Evolutionary conservation across 2,329 filamentous ascomycete species (phyloP).

Genomic region (Cercospora berteroae): DNA sequence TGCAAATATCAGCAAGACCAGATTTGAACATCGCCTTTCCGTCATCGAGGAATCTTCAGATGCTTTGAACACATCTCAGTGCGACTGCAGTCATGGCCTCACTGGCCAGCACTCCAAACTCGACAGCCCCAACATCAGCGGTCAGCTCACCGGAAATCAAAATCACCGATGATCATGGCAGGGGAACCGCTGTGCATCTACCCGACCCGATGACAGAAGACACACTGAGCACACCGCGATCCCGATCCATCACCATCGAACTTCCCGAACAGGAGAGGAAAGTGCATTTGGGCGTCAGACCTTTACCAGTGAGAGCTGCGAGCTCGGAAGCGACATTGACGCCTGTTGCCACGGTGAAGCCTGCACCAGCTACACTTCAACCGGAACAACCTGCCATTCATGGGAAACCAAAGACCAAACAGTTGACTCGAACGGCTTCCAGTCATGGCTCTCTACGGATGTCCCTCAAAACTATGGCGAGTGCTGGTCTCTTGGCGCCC

Average conservation of each 20-base stretch:
- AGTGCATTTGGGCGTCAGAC: background rate
- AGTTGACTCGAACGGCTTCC: background rate
- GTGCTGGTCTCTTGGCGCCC: background rate
- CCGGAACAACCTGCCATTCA: background rate
- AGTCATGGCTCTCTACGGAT: constrained; percentile 7
- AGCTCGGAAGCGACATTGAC: constrained; percentile 6
- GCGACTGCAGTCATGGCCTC: constrained; percentile 4
- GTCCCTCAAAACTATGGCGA: constrained; percentile 7
- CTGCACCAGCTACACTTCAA: background rate
- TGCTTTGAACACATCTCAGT: background rate
- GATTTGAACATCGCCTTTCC: background rate
- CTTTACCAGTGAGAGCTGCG: background rate
- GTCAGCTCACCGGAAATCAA: constrained; percentile 11
- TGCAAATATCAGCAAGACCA: background rate
- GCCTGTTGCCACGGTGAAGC: background rate
- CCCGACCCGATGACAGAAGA: constrained; percentile 6
- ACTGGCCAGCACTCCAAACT: background rate
- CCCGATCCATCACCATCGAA: constrained; percentile 6
- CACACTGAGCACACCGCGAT: background rate
- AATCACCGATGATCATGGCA: constrained; percentile 9
- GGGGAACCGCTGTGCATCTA: constrained; percentile 1
- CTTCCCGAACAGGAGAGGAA: background rate
- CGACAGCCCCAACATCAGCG: constrained; percentile 3
- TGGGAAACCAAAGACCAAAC: background rate
- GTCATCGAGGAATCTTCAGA: background rate